Evolutionary conservation across 192 early-diverging fungal genomes (phyloP).

Genomic region (Obelidium mucronatum): DNA sequence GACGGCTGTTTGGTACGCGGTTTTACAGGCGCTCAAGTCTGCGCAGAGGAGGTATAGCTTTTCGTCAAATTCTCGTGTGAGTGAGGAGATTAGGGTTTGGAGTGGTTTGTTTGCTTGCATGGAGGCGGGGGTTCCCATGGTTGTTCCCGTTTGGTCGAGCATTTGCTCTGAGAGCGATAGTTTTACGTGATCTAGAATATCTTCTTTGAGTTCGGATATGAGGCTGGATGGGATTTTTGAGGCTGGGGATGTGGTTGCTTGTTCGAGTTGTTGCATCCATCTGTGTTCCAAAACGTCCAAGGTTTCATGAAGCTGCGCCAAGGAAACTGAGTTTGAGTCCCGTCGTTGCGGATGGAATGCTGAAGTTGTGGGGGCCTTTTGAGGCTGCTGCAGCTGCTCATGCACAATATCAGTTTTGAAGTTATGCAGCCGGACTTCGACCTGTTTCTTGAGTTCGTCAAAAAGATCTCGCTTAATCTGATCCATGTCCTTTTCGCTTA

Average conservation of each 20-base stretch:
- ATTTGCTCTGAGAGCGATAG: not conserved
- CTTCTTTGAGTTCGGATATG: not conserved
- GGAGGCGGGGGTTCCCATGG: not conserved
- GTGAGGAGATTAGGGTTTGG: not conserved
- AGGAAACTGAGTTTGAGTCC: not conserved
- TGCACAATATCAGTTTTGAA: slow-evolving; percentile 18
- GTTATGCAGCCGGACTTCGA: slow-evolving; percentile 21
- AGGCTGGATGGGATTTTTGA: not conserved
- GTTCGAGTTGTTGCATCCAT: slow-evolving; percentile 1
- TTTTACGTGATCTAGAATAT: slow-evolving; percentile 2
- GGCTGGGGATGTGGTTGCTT: not conserved
- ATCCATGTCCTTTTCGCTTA: slow-evolving; percentile 8
- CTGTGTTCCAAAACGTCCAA: not conserved
- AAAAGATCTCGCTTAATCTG: slow-evolving; percentile 5
- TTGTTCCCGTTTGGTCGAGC: not conserved
- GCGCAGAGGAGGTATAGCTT: slow-evolving; percentile 56
- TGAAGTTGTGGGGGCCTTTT: not conserved
- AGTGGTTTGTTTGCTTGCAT: too few relatives aligned
- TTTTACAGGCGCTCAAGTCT: slow-evolving; percentile 53
- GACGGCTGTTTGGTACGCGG: slow-evolving; percentile 36
- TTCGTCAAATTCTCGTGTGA: slow-evolving; percentile 58
- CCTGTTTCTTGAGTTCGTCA: not conserved
- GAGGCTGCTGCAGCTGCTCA: not conserved
- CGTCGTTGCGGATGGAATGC: too few relatives aligned
- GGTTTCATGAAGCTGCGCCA: slow-evolving; percentile 8